Evolutionary conservation across 192 early-diverging fungal genomes (phyloP).

Genomic region (Oehlia diaphana): DNA sequence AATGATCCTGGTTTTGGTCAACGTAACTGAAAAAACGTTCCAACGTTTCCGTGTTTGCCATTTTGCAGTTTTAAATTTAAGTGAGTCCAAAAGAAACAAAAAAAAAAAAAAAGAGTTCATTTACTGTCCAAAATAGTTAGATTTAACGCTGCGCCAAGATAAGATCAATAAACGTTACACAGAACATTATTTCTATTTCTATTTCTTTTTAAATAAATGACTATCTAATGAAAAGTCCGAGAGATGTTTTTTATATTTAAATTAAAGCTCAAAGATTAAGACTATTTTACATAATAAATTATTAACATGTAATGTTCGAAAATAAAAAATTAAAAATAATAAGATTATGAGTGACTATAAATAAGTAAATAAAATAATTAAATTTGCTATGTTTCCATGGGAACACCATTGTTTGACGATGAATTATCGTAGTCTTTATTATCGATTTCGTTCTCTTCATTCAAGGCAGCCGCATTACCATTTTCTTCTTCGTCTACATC

Average conservation of each 20-base stretch:
- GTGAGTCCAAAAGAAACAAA: too few species aligned
- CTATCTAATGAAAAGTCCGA: too few species aligned
- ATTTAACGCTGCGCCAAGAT: too few species aligned
- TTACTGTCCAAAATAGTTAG: background rate
- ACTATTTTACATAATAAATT: too few species aligned
- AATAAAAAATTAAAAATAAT: background rate
- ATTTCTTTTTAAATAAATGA: too few species aligned
- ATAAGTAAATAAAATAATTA: background rate
- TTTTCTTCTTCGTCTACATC: constrained; percentile 55
- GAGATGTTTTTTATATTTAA: too few species aligned
- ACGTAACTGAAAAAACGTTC: constrained; percentile 74
- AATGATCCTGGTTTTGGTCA: constrained; percentile 76
- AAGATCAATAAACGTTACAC: too few species aligned
- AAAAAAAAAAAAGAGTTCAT: background rate
- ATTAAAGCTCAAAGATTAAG: too few species aligned
- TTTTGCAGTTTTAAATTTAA: background rate
- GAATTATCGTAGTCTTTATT: background rate
- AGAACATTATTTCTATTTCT: too few species aligned
- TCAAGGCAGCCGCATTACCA: background rate
- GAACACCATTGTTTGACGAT: background rate
- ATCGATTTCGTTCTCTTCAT: background rate
- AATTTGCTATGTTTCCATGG: background rate
- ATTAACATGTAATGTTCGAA: background rate
- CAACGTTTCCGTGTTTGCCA: constrained; percentile 20
- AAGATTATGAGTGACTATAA: background rate